These are phyloP conservation scores for Edaphochlamys debaryana DNA, from an alignment of 139 green algal species.

Conservation along the genomic window DNA sequence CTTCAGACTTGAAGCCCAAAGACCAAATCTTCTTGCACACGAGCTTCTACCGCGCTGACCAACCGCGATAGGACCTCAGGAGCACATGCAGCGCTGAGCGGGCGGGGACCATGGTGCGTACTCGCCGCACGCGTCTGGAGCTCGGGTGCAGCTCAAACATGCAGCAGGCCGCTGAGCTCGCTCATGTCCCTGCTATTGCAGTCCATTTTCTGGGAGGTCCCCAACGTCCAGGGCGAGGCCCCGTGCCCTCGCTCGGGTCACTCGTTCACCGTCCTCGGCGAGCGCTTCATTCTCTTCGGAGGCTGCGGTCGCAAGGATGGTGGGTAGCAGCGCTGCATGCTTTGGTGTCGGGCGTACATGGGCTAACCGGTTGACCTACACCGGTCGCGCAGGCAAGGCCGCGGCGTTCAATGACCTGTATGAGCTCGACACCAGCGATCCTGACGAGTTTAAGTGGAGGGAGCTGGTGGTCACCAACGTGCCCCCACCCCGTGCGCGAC, in stretches of 20 bases:
- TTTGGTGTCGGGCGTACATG: no score
- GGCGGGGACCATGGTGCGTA: conserved; percentile 3
- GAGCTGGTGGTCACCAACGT: conserved; percentile 40
- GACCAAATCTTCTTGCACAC: no score
- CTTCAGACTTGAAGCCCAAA: no score
- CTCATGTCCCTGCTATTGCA: background rate
- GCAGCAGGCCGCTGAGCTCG: background rate
- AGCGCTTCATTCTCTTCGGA: conserved; percentile 80
- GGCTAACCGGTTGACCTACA: background rate
- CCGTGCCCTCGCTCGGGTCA: conserved; percentile 79
- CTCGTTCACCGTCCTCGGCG: conserved; percentile 77
- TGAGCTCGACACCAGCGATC: conserved; percentile 70
- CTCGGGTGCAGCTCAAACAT: no score
- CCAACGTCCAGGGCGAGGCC: conserved; percentile 47
- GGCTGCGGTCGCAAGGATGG: conserved; percentile 72
- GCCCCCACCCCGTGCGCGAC: conserved; percentile 70
- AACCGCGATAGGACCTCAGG: no score
- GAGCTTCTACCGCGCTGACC: no score
- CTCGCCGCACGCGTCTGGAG: no score
- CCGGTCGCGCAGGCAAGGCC: conserved; percentile 67
- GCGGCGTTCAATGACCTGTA: conserved; percentile 81
- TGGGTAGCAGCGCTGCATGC: no score
- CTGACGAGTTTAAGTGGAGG: conserved; percentile 65
- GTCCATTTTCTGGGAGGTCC: conserved; percentile 55
- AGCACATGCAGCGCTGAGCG: conserved; percentile 13